Evolutionary conservation across 805 yeast species (phyloP).

Genomic region (Cyberlindnera xishuangbannaensis): DNA sequence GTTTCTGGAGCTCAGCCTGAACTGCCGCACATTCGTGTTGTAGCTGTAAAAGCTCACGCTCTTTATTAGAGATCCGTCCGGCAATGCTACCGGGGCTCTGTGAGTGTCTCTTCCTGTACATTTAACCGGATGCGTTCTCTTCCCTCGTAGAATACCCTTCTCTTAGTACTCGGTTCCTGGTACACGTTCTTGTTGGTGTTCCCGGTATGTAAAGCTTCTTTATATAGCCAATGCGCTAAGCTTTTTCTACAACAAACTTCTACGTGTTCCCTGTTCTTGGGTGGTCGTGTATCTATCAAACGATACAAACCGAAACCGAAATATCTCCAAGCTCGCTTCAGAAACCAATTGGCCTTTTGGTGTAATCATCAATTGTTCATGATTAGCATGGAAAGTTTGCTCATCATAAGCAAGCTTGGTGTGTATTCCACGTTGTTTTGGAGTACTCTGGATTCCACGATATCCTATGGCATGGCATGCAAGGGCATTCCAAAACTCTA

Average conservation of each 20-base stretch:
- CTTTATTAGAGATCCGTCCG: slow-evolving; percentile 8
- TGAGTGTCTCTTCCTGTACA: slow-evolving; percentile 7
- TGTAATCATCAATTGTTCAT: slow-evolving; percentile 22
- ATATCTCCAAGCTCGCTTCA: slow-evolving; percentile 20
- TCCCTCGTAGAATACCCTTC: too few species aligned
- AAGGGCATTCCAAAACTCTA: too few species aligned
- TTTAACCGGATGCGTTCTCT: too few species aligned
- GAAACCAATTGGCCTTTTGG: slow-evolving; percentile 14
- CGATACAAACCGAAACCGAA: neutral
- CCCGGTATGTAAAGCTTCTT: neutral
- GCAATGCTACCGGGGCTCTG: slow-evolving; percentile 5
- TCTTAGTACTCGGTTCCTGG: too few species aligned
- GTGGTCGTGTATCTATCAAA: slow-evolving; percentile 1
- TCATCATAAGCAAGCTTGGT: slow-evolving; percentile 20
- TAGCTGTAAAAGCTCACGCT: slow-evolving; percentile 3
- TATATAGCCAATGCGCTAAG: neutral
- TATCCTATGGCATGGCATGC: too few species aligned
- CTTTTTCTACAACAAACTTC: neutral
- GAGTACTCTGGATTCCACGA: too few species aligned
- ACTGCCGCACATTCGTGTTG: slow-evolving; percentile 7
- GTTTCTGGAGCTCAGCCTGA: slow-evolving; percentile 6
- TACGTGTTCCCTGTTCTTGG: neutral
- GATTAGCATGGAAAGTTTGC: slow-evolving; percentile 24
- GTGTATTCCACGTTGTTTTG: too few species aligned
- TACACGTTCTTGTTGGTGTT: too few species aligned